Evolutionary conservation across 1,284 basidiomycete genomes (phyloP).

Genomic region (Cryptococcus sp.): DNA sequence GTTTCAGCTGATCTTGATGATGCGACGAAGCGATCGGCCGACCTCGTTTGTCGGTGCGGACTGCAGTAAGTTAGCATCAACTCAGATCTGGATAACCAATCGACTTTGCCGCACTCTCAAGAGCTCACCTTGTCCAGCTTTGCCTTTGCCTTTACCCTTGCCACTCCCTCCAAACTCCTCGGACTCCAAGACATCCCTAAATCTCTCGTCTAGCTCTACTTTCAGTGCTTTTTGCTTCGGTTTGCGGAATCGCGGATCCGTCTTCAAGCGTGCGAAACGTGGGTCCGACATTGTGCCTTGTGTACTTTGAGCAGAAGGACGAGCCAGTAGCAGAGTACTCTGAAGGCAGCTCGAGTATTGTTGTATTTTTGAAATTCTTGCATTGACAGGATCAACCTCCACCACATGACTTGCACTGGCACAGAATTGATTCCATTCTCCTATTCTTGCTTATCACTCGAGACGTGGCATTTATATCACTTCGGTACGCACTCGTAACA

Average conservation of each 20-base stretch:
- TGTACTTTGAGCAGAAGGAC: too few relatives aligned
- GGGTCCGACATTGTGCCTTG: slow-evolving; percentile 58
- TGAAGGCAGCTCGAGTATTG: background rate
- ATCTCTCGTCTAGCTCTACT: slow-evolving; percentile 90
- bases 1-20: slow-evolving; percentile 72
- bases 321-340: too few relatives aligned
- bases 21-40: slow-evolving; percentile 68
- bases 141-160: slow-evolving; percentile 50
- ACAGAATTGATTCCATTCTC: too few relatives aligned
- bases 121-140: background rate
- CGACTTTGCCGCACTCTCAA: slow-evolving; percentile 1
- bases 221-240: slow-evolving; percentile 78
- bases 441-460: too few relatives aligned
- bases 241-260: slow-evolving; percentile 89
- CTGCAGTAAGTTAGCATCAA: slow-evolving; percentile 42
- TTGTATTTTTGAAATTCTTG: too few relatives aligned
- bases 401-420: too few relatives aligned
- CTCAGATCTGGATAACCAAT: slow-evolving; percentile 10
- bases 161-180: slow-evolving; percentile 51
- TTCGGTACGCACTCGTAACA: too few relatives aligned
- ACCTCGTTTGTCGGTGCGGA: slow-evolving; percentile 89
- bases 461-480: too few relatives aligned
- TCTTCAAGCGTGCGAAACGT: slow-evolving; percentile 81
- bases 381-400: too few relatives aligned
- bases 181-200: slow-evolving; percentile 74